Base-by-base conservation (phyloP, 2,329 filamentous ascomycete genomes). In the Juglanconis oblonga region DNA sequence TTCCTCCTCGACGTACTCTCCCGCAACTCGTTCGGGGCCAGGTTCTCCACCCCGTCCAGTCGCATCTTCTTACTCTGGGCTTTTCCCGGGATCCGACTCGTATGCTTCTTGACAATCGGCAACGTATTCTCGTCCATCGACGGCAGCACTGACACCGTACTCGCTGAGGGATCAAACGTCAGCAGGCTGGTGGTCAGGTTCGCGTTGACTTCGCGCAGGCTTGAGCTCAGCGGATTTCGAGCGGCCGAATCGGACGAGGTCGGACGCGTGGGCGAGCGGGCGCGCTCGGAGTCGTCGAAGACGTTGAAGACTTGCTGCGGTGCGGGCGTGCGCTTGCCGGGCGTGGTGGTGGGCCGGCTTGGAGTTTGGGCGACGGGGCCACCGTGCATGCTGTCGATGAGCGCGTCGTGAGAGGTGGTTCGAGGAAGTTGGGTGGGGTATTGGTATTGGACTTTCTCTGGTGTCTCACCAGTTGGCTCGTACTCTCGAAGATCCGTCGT, bases 391-490 rank as follows among this genome's bases (percentile, higher is more conserved):
- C 72, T 74, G 14, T 76, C 75, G 40, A 82, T 71, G 17, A 84
- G 73, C 13, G 72, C 65, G 1, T 79, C 77, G 64, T 79, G 79
- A 0, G 79, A 65, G 32, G 76, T 74, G 0, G 95, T 98, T 32
- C 87, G 86, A 3, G 95, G 95, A 1, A 99, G 80, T 2, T 82
- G 79, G 1, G 84, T 89, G 0, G 92, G 90, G 69, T 91, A 97
- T n/a, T 85, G 81, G 74, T 98, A 99, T 55, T 86, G 81, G 35
- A 81, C 78, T 75, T 93, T 95, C 69, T 90, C 86, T 0, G 95
- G 95, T 1, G 95, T 98, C 51, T 89, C 82, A 55, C 95, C 94
- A 0, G 95, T 98, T 0, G 90, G 85, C 42, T 85, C 79, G 72
- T 98, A 98, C 71, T 97, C 92, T 56, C 87, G 82, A 55, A 98